Evolutionary conservation across 2,329 filamentous ascomycete species (phyloP).

Genomic region (Aureobasidium namibiae): DNA sequence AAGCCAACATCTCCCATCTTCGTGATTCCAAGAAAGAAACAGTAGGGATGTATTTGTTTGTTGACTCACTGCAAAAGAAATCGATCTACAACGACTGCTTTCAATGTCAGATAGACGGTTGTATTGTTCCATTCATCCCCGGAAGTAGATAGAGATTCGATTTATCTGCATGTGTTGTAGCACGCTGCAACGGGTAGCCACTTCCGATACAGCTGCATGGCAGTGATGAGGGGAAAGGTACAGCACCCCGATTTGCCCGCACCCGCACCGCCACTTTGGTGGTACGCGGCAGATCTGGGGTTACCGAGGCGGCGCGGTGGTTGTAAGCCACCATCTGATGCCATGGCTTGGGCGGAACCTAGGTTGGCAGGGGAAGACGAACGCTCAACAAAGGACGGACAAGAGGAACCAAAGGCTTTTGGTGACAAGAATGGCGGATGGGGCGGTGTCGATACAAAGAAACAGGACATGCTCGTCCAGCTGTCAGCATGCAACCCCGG

Average conservation of each 20-base stretch:
- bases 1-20: not conserved
- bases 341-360: not conserved
- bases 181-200: not conserved
- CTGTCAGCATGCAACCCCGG: not conserved
- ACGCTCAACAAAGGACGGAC: not conserved
- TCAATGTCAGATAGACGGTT: not conserved
- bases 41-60: not conserved
- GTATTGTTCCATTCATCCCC: not conserved
- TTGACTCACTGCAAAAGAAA: not conserved
- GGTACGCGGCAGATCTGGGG: not conserved
- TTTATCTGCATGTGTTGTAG: constrained; percentile 4
- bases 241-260: too few species aligned
- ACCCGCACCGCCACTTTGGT: constrained; percentile 3
- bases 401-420: not conserved
- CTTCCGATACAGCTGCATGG: constrained; percentile 1
- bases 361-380: not conserved
- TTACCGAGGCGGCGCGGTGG: not conserved
- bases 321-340: not conserved
- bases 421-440: not conserved
- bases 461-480: not conserved
- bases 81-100: not conserved
- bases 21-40: not conserved
- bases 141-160: not conserved
- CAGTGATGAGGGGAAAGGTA: not conserved
- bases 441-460: not conserved